These are phyloP conservation scores for Hibiscus mutabilis DNA, from an alignment of 345 rosid genomes.

Conservation along the genomic window DNA sequence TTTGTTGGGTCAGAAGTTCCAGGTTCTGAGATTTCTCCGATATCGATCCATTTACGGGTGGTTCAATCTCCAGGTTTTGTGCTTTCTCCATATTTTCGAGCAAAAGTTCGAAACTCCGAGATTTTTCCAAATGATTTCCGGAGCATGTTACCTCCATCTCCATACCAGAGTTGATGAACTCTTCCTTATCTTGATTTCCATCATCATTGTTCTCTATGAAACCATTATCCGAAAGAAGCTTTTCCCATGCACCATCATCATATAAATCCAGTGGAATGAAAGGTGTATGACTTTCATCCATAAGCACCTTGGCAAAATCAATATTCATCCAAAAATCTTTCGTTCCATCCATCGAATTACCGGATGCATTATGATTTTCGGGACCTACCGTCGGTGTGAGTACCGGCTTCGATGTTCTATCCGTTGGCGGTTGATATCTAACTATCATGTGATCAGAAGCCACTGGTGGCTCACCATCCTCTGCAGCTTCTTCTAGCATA, in stretches of 20 bases:
- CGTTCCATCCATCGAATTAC: slow-evolving; percentile 27
- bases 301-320: slow-evolving; percentile 57
- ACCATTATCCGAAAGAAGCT: slow-evolving; percentile 50
- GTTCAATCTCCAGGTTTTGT: slow-evolving; percentile 31
- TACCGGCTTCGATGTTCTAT: slow-evolving; percentile 33
- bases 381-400: slow-evolving; percentile 29
- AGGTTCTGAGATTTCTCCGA: slow-evolving; percentile 33
- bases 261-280: slow-evolving; percentile 55
- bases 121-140: slow-evolving; percentile 22
- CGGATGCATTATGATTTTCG: slow-evolving; percentile 23
- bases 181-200: slow-evolving; percentile 28
- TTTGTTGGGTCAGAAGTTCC: slow-evolving; percentile 50
- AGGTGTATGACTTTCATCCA: slow-evolving; percentile 62
- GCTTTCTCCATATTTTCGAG: slow-evolving; percentile 41
- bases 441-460: slow-evolving; percentile 52
- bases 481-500: slow-evolving; percentile 44
- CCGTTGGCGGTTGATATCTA: slow-evolving; percentile 55
- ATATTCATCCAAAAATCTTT: slow-evolving; percentile 54
- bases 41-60: slow-evolving; percentile 23
- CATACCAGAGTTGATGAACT: slow-evolving; percentile 21
- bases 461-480: slow-evolving; percentile 30
- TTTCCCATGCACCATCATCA: slow-evolving; percentile 75
- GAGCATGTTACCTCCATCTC: slow-evolving; percentile 26
- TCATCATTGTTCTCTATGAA: slow-evolving; percentile 31
- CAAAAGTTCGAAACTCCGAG: slow-evolving; percentile 34